Evolutionary conservation across 176 grass and related monocot species (phyloP), one percentile per base, ranked within the genome.

Genomic region (Bromus sterilis): DNA sequence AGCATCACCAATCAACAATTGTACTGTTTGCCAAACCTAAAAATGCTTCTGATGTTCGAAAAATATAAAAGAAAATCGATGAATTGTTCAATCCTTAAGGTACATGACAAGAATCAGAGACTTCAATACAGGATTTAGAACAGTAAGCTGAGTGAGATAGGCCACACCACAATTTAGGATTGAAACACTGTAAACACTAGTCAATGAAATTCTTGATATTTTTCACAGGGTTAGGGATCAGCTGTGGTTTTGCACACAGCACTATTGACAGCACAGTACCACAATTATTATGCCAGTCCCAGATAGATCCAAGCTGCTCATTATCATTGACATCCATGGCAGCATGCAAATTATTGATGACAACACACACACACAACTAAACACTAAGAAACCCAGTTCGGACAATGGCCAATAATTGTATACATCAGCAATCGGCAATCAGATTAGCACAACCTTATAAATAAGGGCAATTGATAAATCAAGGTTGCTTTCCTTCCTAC

Each of bases 341-440:
- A 51, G 31, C 23, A 72, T 41, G 9, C 2, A 46, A 24, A 42
- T 2, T 71, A 30, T 71, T 71, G 68, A 71, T 71, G 68, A 71
- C 24, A 71, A 70, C 20, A 80, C 49, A 53, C 49, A 53, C 25
- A 75, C 3, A 29, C 21, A 29, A 31, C 1, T 40, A 56, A 39
- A 68, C 4, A 36, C 9, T 32, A 81, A 56, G 56, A 64, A 29
- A 42, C 18, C 8, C 66, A 46, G 26, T 66, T 20, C 57, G 57
- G 0, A 26, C 25, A 78, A 21, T 41, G 4, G 8, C 77, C 71
- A 85, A 55, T 29, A 51, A 71, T 56, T 65, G 56, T 69, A 44
- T 77, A 56, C 56, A 81, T 82, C 35, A 82, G 41, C 2, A 71
- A 85, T 82, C 35, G 73, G 53, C 1, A 64, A 36, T 24, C 8